Evolutionary conservation across 1,284 basidiomycete species (phyloP), one percentile per base, ranked within the genome.

Genomic region (Malassezia vespertilionis): DNA sequence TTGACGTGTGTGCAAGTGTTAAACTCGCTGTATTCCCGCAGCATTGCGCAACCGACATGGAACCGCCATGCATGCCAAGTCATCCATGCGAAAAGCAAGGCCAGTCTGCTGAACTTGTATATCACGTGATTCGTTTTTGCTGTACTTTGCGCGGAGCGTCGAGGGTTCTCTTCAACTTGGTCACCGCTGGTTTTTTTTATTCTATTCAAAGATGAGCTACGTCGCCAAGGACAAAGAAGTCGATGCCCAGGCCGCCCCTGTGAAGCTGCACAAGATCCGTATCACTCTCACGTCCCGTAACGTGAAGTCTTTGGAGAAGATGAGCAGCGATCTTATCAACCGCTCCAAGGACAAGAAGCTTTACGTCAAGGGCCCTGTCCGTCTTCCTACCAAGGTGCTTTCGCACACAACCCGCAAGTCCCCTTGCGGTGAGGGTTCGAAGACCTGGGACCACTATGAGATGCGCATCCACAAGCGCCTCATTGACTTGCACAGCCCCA

Each of bases 361-460:
- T 72, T 86, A 85, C 60, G 91, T 97, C 75, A 96, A 95, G 79
- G 93, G 93, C 60, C 93, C 93, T 61, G 90, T 99, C 69, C 86
- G 93, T 65, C 86, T 97, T 67, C 93, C 93, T 58, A 99, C 93
- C 75, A 97, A 96, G 79, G 82, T 87, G 70, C 82, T 99, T 71
- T 86, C 86, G 76, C 90, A 96, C 79, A 95, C 90, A 75, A 96
- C 89, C 76, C 86, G 93, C 73, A 70, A 70, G 64, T 67, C 65
- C 30, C 67, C 67, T 40, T 69, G 93, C 74, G 93, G 93, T 90
- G 93, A 97, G 77, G 93, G 93, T 80, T 71, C 73, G 72, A 97
- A 99, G 84, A 99, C 93, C 72, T 99, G 93, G 93, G 93, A 97
- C 76, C 83, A 86, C 71, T 97, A 90, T 76, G 91, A 99, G 78